A percentile compares a stretch with the other conserved stretches of the same genome.
These are phyloP conservation scores for Angophora floribunda DNA, from an alignment of 345 rosid species.

Conservation along the genomic window DNA sequence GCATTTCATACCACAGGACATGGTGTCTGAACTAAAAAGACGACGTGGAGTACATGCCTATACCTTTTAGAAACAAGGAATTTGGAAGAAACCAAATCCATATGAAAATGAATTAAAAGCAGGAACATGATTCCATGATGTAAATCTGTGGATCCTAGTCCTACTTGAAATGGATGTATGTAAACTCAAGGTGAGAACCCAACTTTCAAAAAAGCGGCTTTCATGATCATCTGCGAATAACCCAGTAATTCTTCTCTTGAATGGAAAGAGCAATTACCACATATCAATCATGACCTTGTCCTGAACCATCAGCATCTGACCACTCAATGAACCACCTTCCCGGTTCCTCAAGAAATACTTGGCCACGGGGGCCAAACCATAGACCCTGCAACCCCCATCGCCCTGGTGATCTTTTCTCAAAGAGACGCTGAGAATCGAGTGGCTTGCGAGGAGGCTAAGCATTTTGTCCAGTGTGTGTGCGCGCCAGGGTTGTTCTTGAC, in stretches of 20 bases:
- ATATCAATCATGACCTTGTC: conserved; percentile 6
- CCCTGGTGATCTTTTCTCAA: not conserved
- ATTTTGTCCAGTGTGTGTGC: conserved; percentile 12
- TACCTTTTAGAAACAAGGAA: not conserved
- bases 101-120: not conserved
- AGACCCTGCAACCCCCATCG: not conserved
- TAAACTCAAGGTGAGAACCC: not conserved
- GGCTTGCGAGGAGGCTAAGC: conserved; percentile 27
- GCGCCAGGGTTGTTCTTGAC: not conserved
- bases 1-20: not conserved
- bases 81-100: not conserved
- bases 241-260: not conserved
- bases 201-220: not conserved
- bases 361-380: conserved; percentile 24
- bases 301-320: conserved; percentile 1
- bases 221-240: not conserved
- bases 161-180: not conserved
- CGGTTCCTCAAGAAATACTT: conserved; percentile 10
- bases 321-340: conserved; percentile 12
- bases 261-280: not conserved
- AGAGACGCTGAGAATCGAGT: conserved; percentile 14
- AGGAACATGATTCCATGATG: not conserved
- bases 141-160: not conserved
- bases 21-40: not conserved
- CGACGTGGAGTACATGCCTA: not conserved